Conservation (phyloP, 140 eudicot genomes). For the Stevia rebaudiana region DNA sequence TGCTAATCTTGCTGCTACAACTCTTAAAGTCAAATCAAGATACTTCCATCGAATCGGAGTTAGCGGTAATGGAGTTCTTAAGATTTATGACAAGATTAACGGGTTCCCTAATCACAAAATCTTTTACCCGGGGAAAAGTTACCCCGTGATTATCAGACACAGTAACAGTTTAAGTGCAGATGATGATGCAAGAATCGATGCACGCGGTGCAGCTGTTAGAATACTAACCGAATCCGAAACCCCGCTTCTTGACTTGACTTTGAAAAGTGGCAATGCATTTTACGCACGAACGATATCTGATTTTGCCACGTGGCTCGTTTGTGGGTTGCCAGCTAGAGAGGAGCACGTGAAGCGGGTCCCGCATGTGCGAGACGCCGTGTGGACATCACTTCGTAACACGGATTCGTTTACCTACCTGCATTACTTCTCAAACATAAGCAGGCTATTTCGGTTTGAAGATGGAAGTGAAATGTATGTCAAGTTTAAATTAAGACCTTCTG, state of each 20-base stretch:
- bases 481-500: constrained; percentile 61
- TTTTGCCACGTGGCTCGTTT: constrained; percentile 84
- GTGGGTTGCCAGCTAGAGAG: constrained; percentile 70
- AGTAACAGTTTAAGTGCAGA: constrained; percentile 85
- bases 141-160: constrained; percentile 63
- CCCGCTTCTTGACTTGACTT: constrained; percentile 61
- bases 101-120: constrained; percentile 70
- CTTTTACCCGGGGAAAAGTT: constrained; percentile 53
- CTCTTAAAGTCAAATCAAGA: constrained; percentile 70
- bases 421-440: constrained; percentile 70
- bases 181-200: constrained; percentile 85
- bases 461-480: constrained; percentile 80
- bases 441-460: constrained; percentile 62
- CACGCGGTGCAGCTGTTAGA: constrained; percentile 80
- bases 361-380: constrained; percentile 72
- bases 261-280: constrained; percentile 79
- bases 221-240: constrained; percentile 39
- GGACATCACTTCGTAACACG: constrained; percentile 67
- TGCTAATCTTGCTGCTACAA: constrained; percentile 82
- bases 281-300: constrained; percentile 75
- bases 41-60: constrained; percentile 82
- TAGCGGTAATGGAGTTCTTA: constrained; percentile 59
- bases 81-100: constrained; percentile 44
- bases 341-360: constrained; percentile 74
- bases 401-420: constrained; percentile 56